Base-by-base conservation (phyloP, 352 stramenopile species). In the Phytophthora quininea region DNA sequence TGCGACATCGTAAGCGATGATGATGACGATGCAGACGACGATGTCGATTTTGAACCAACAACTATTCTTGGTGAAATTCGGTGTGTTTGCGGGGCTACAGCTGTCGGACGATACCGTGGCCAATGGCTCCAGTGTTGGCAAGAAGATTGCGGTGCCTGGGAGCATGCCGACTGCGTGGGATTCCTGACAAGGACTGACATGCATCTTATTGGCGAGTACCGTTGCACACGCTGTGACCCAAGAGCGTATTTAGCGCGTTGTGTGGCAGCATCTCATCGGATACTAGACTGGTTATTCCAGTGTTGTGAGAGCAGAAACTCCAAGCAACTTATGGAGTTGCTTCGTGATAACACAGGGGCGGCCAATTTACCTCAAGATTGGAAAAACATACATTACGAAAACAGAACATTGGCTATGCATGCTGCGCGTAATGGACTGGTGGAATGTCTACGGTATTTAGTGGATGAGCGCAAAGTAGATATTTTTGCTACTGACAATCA, bases 141-240 rank as follows among this genome's bases (percentile, higher is more conserved):
- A 24, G 71, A 85, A 38, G 76, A 87, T 30, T 94, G 86, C 31
- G 71, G 70, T 33, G 56, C 76, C 40, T 92, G 84, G 84, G 81
- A 92, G 62, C 86, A 94, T 53, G 82, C 82, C 5, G 84, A 91
- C 12, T 94, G 86, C 57, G 79, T 92, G 29, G 85, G 85, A 9
- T 54, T 85, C 47, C 58, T 91, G 38, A 67, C 66, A 45, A 57
- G 33, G 33, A 58, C 58, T 48, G 71, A 73, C 31, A 65, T 19
- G 5, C 24, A 58, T 11, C 47, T 45, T 31, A 31, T 64, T 24
- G 30, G 46, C 4, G 79, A 71, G 11, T 90, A 88, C 58, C 50
- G 64, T 9, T 92, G 84, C 43, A 77, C 68, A 38, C 78, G 69
- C 33, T 93, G 84, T 62, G 80, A 91, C 40, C 54, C 55, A 3